A percentile compares a stretch with the other conserved stretches of the same genome.
Evolutionary conservation across 176 grass and related monocot species (phyloP).

Genomic region (Oryza brachyantha): DNA sequence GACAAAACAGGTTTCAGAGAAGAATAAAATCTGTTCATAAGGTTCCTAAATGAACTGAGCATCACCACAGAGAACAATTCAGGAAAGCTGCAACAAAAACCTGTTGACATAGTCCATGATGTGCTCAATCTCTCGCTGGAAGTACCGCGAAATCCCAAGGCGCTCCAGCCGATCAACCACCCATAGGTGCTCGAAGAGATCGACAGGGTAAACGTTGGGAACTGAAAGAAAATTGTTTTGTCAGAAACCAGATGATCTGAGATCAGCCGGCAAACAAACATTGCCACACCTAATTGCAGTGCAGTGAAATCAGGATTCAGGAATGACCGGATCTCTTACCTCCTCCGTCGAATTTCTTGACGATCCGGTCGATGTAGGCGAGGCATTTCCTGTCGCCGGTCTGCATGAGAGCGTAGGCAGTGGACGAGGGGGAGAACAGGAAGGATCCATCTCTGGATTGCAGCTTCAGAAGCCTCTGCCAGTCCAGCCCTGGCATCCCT

Average conservation of each 20-base stretch:
- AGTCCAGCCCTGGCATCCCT: constrained; percentile 72
- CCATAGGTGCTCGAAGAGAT: constrained; percentile 83
- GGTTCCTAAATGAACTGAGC: no score
- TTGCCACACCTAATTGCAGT: neutral
- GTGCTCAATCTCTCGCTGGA: constrained; percentile 62
- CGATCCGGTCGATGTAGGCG: constrained; percentile 51
- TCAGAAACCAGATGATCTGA: neutral
- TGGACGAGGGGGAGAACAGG: constrained; percentile 75
- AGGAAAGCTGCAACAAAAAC: constrained; percentile 25
- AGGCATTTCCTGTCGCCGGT: constrained; percentile 74
- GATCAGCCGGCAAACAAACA: neutral
- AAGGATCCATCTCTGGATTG: constrained; percentile 75
- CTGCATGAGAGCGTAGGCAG: constrained; percentile 76
- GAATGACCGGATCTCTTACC: constrained; percentile 35
- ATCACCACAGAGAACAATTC: no score
- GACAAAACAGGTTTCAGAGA: neutral
- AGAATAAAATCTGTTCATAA: constrained; percentile 3
- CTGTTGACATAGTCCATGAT: constrained; percentile 72
- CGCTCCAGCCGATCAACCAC: constrained; percentile 64
- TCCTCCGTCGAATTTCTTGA: constrained; percentile 63
- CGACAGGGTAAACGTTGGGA: constrained; percentile 78
- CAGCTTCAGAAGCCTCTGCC: constrained; percentile 70
- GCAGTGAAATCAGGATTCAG: neutral
- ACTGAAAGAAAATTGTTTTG: constrained; percentile 55
- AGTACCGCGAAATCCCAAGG: constrained; percentile 70